Conservation (phyloP, 2,329 filamentous ascomycete genomes). For the Cladosporium cucumerinum region DNA sequence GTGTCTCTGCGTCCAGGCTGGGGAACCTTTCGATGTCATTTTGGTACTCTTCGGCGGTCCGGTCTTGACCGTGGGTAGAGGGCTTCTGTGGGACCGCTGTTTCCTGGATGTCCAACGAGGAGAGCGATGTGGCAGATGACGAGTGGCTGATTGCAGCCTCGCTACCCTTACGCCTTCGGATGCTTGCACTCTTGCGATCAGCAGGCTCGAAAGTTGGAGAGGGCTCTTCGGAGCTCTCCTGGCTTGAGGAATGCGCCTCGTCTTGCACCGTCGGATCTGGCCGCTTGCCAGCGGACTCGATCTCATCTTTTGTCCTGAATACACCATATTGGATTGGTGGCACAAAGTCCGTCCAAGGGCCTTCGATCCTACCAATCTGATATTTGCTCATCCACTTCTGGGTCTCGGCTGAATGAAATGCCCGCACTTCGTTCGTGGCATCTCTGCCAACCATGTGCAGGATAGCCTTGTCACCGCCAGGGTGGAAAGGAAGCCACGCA, state of each 20-base stretch:
- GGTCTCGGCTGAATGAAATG: slow-evolving; percentile 84
- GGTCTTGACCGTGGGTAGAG: slow-evolving; percentile 63
- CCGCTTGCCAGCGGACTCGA: slow-evolving; percentile 19
- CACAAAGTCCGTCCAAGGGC: slow-evolving; percentile 79
- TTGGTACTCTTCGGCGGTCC: slow-evolving; percentile 69
- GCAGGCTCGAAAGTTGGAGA: slow-evolving; percentile 59
- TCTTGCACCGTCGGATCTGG: slow-evolving; percentile 32
- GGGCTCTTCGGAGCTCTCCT: slow-evolving; percentile 51
- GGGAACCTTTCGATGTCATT: slow-evolving; percentile 81
- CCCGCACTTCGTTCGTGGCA: slow-evolving; percentile 88
- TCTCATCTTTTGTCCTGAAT: slow-evolving; percentile 57
- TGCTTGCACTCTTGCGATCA: slow-evolving; percentile 32
- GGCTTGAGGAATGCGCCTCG: not conserved
- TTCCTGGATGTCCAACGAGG: slow-evolving; percentile 48
- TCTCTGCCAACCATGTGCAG: slow-evolving; percentile 71
- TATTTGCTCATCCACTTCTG: slow-evolving; percentile 74
- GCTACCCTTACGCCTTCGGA: slow-evolving; percentile 3
- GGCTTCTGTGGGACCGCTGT: slow-evolving; percentile 37
- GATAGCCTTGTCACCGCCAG: slow-evolving; percentile 87
- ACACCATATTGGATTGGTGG: slow-evolving; percentile 88
- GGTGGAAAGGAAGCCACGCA: slow-evolving; percentile 83
- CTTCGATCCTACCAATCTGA: slow-evolving; percentile 77
- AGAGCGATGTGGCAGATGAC: slow-evolving; percentile 60
- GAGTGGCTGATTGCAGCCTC: slow-evolving; percentile 23
- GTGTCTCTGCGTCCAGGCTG: slow-evolving; percentile 66